Evolutionary conservation across 768 basidiomycete genomes (phyloP), one percentile per base, ranked within the genome.

Genomic region (Tricholoma furcatifolium): DNA sequence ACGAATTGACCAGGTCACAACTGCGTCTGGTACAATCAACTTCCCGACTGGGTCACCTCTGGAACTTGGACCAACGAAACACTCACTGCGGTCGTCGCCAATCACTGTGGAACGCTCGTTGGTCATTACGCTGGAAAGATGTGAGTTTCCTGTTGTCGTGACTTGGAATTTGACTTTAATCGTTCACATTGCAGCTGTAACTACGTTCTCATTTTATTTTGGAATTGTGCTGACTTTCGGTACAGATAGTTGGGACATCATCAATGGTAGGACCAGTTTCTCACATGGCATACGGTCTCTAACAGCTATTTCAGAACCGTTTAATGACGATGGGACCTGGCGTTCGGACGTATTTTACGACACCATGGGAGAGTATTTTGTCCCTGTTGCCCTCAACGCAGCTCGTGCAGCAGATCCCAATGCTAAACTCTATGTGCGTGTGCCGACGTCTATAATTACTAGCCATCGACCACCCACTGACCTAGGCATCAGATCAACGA

Each of bases 391-490:
- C 12, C 66, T 80, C 27, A 53, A 66, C 20, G 69, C 74, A 35
- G 77, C 77, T 9, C 69, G 73, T 12, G 73, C 72, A 18, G 81
- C 80, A 1, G 82, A 85, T 62, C 78, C 82, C 9, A 59, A 61
- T 31, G 75, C 81, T 4, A 83, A 83, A 64, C 76, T 85, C 51
- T 84, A 82, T 61, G 78, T 82, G 51, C 47, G 68, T 60, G 18
- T 1, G 21, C 20, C 20, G 17, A 24, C 31, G 9, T 18, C 32
- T 4, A n/a, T 34, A 30, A 30, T 17, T 12, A 39, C 38, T 17
- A 17, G 6, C 15, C 18, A 18, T n/a, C n/a, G n/a, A n/a, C 31
- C 10, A 11, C 40, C 21, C 20, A 23, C 12, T 21, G 11, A 47
- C 9, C 12, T 53, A 7, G 27, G 27, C 30, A 17, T 46, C 23